These are phyloP conservation scores for Umbelopsis vinacea DNA, from an alignment of 192 early-diverging fungal genomes.

Conservation along the genomic window DNA sequence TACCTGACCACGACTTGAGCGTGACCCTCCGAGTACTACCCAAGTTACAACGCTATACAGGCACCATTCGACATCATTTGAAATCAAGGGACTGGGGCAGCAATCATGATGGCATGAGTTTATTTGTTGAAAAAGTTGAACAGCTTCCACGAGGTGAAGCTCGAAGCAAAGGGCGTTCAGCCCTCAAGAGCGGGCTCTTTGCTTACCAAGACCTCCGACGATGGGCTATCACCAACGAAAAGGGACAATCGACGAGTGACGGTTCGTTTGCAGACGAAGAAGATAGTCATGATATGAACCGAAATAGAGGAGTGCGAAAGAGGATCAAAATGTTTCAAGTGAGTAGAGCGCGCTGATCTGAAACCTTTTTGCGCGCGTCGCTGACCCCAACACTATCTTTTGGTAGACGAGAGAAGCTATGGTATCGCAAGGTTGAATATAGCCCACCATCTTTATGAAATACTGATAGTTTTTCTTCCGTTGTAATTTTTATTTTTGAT, in stretches of 20 bases:
- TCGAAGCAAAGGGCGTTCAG: slow-evolving; percentile 20
- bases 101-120: slow-evolving; percentile 76
- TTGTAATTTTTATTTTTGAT: neutral
- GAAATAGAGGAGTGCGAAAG: slow-evolving; percentile 12
- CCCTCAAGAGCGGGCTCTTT: slow-evolving; percentile 29
- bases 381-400: no score
- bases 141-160: slow-evolving; percentile 33
- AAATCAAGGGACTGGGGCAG: slow-evolving; percentile 71
- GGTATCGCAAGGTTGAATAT: neutral
- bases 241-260: neutral
- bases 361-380: neutral
- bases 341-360: neutral
- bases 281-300: neutral
- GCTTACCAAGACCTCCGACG: slow-evolving; percentile 22
- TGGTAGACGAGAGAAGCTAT: slow-evolving; percentile 1
- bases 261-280: neutral
- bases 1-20: slow-evolving; percentile 66
- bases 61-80: slow-evolving; percentile 57
- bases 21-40: slow-evolving; percentile 75
- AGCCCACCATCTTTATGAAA: neutral
- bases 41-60: slow-evolving; percentile 69
- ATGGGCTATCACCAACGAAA: slow-evolving; percentile 13
- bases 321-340: slow-evolving; percentile 18
- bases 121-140: slow-evolving; percentile 62
- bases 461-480: neutral